Base-by-base conservation (phyloP, 208 protist genomes). In the Acanthamoeba triangularis region DNA sequence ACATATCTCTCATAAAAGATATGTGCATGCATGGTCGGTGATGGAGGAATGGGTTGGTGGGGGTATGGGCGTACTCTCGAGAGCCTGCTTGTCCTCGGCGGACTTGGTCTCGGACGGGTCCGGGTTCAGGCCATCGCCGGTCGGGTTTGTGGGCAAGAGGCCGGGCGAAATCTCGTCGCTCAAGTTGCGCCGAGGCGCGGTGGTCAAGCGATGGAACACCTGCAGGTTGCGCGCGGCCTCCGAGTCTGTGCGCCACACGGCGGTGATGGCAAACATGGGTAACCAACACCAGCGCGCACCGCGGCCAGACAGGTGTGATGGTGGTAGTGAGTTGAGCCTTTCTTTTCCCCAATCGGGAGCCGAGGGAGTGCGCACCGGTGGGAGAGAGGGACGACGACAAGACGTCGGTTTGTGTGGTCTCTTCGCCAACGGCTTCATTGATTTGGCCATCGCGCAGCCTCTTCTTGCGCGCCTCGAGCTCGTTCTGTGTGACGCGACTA, bases 381-480 rank as follows among this genome's bases (percentile, higher is more conserved):
- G 49, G 49, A 52, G 49, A 52, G 4, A 52, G 49, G 49, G 49
- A 52, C 49, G 49, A 7, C 8, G 69, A 3, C 28, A 78, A 20
- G 69, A 6, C 59, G 3, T 63, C 23, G 23, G 59, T 3, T 3
- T 63, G 18, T 37, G 13, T 4, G 18, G 69, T 16, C 28, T 78
- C 69, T 28, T 37, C 69, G 16, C 10, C 69, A 23, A 2, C 13
- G 5, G 59, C 59, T 3, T 16, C 13, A 28, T 25, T 4, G 18
- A 2, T 28, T 23, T 63, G 59, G 59, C 59, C 59, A 28, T 63
- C 59, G 18, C 59, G 59, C 59, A 16, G 59, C 59, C 69, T n/a
- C 69, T 78, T 78, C 69, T 78, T 78, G 69, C 69, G 69, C 35
- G 69, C 35, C 69, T 78, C 69, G 18, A 78, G 18, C 35, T 78